Evolutionary conservation across 495 filamentous ascomycete species (phyloP).

Genomic region (Lichina pygmaea): DNA sequence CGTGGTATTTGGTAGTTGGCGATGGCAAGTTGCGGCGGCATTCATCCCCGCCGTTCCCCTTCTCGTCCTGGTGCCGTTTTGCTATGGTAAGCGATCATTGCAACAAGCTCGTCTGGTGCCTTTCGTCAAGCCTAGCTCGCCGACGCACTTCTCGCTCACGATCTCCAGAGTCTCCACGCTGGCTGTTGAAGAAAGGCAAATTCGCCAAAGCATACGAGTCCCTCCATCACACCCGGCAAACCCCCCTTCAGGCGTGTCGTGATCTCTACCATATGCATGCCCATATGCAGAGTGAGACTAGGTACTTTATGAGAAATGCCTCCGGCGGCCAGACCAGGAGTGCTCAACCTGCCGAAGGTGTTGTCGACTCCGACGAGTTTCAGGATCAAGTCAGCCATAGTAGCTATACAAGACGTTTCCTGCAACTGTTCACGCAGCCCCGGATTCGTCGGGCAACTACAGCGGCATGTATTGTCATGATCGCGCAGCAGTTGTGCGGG

Average conservation of each 20-base stretch:
- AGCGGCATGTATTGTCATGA: slow-evolving; percentile 40
- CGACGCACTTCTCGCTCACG: too few species aligned
- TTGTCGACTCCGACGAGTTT: too few species aligned
- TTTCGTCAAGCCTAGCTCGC: too few species aligned
- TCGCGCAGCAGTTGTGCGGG: slow-evolving; percentile 21
- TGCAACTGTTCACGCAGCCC: slow-evolving; percentile 28
- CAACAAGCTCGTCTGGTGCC: too few species aligned
- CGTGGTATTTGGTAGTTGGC: too few species aligned
- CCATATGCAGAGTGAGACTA: neutral
- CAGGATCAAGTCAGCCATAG: too few species aligned
- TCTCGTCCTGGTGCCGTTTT: too few species aligned
- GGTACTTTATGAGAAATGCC: neutral
- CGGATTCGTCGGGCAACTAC: slow-evolving; percentile 29
- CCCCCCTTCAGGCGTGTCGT: slow-evolving; percentile 30
- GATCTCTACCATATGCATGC: slow-evolving; percentile 16
- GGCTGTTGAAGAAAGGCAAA: slow-evolving; percentile 33
- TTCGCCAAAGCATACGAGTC: slow-evolving; percentile 29
- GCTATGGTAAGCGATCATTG: too few species aligned
- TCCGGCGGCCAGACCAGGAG: neutral
- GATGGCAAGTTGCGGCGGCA: too few species aligned
- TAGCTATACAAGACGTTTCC: neutral
- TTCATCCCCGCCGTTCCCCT: too few species aligned
- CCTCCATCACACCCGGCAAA: slow-evolving; percentile 31
- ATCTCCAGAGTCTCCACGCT: slow-evolving; percentile 32
- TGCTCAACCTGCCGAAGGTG: neutral